Evolutionary conservation across 139 green algal species (phyloP).

Genomic region (Axilococcus clingmanii): DNA sequence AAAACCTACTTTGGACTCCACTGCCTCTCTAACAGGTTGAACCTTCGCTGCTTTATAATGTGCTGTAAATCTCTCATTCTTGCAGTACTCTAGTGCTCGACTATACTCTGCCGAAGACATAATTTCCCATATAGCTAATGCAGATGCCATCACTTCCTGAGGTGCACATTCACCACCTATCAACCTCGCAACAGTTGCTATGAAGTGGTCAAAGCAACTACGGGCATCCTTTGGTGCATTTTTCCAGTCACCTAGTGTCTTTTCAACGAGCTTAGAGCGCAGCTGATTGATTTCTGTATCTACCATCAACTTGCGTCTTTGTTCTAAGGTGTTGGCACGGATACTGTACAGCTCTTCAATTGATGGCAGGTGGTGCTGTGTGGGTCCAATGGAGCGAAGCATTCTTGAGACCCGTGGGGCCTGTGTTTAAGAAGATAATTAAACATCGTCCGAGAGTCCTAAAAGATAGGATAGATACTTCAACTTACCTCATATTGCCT

Average conservation of each 20-base stretch:
- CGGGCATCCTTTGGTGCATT: neutral
- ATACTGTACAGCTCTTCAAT: neutral
- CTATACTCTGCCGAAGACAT: neutral
- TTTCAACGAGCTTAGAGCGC: neutral
- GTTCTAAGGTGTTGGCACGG: neutral
- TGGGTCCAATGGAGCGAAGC: neutral
- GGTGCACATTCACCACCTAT: slow-evolving; percentile 9
- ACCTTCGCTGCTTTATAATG: neutral
- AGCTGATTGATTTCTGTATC: no score
- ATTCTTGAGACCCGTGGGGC: neutral
- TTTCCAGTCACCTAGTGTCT: neutral
- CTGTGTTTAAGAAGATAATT: no score
- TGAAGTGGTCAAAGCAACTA: neutral
- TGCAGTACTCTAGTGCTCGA: neutral
- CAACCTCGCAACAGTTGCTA: neutral
- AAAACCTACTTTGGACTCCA: no score
- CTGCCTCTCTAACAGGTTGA: no score
- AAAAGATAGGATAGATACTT: no score
- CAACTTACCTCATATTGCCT: no score
- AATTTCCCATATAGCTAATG: slow-evolving; percentile 1
- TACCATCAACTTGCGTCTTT: neutral
- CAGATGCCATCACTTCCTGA: slow-evolving; percentile 14
- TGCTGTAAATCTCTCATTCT: neutral
- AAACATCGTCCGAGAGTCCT: no score
- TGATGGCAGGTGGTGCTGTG: neutral